Evolutionary conservation across 441 rosid species (phyloP).

Genomic region (Omphalea diandra): DNA sequence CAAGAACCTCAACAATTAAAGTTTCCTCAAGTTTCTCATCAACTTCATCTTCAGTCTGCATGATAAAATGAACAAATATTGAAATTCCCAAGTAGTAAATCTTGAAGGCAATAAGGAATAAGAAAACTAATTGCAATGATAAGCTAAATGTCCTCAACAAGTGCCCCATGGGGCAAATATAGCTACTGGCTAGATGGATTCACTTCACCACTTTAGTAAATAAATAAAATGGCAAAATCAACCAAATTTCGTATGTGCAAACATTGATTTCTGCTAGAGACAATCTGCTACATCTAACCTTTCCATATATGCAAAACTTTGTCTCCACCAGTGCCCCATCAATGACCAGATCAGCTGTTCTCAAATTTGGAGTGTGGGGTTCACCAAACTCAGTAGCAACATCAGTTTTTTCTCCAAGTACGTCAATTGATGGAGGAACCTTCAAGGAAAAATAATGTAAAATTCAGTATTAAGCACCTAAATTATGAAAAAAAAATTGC

Average conservation of each 20-base stretch:
- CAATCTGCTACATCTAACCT: constrained; percentile 48
- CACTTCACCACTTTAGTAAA: constrained; percentile 11
- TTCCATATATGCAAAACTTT: constrained; percentile 80
- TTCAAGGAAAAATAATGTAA: constrained; percentile 29
- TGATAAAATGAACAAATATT: constrained; percentile 26
- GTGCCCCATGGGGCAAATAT: no score
- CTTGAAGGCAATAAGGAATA: constrained; percentile 5
- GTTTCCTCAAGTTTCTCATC: constrained; percentile 62
- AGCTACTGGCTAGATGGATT: neutral
- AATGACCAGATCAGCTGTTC: constrained; percentile 82
- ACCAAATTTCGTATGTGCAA: neutral
- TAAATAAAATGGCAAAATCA: constrained; percentile 9
- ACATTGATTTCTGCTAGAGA: neutral
- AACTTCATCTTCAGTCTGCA: constrained; percentile 56
- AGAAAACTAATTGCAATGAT: constrained; percentile 7
- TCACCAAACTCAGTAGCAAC: constrained; percentile 40
- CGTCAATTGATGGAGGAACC: constrained; percentile 74
- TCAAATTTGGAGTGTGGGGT: constrained; percentile 45
- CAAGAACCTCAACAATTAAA: constrained; percentile 80
- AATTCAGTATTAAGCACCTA: constrained; percentile 26
- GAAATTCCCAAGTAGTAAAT: constrained; percentile 15
- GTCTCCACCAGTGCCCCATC: constrained; percentile 85
- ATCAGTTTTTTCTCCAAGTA: constrained; percentile 57
- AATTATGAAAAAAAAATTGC: constrained; percentile 7
- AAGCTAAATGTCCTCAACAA: constrained; percentile 3